Conservation (phyloP, 768 basidiomycete genomes). For the Serendipita vermifera region DNA sequence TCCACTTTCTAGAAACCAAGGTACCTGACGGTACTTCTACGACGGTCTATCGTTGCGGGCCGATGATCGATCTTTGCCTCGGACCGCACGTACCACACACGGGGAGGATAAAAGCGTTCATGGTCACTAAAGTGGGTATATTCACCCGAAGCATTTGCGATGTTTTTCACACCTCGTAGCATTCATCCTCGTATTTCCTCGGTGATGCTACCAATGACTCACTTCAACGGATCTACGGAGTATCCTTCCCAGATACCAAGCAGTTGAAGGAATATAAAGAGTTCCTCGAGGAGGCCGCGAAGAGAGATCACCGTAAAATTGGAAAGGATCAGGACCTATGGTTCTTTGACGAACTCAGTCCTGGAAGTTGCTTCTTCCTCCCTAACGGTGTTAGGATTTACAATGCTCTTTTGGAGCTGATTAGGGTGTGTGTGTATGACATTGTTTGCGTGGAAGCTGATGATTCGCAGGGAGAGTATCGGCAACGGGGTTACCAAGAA, state of each 20-base stretch:
- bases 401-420: slow-evolving; percentile 79
- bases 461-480: slow-evolving; percentile 62
- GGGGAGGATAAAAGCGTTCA: slow-evolving; percentile 92
- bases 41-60: slow-evolving; percentile 96
- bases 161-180: slow-evolving; percentile 32
- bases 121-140: slow-evolving; percentile 80
- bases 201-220: slow-evolving; percentile 88
- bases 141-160: background rate
- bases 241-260: slow-evolving; percentile 97
- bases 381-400: slow-evolving; percentile 96
- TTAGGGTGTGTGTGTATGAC: slow-evolving; percentile 50
- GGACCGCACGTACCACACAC: slow-evolving; percentile 98
- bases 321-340: slow-evolving; percentile 97
- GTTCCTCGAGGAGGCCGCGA: slow-evolving; percentile 95
- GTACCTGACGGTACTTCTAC: slow-evolving; percentile 92
- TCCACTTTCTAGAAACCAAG: slow-evolving; percentile 87
- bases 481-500: slow-evolving; percentile 92
- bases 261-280: slow-evolving; percentile 88
- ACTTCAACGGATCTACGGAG: slow-evolving; percentile 91
- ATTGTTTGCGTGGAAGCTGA: slow-evolving; percentile 9
- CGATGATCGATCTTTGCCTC: slow-evolving; percentile 93
- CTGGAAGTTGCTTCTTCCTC: slow-evolving; percentile 92
- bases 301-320: slow-evolving; percentile 92
- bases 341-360: slow-evolving; percentile 95
- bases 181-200: slow-evolving; percentile 96